Evolutionary conservation across 2,329 filamentous ascomycete genomes (phyloP).

Genomic region (Aspergillus neotritici): DNA sequence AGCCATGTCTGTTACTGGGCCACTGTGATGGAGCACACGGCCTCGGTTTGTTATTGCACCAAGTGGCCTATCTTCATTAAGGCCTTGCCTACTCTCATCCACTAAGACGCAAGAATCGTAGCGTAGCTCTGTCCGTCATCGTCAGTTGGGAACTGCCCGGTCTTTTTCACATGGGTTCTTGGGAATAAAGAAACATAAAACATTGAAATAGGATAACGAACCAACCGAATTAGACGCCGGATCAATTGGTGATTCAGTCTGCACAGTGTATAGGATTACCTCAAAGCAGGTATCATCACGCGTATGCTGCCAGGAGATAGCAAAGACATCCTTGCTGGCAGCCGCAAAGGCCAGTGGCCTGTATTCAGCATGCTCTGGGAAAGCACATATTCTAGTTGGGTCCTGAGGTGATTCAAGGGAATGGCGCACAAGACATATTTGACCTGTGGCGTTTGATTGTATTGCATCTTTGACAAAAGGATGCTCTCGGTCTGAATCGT

Average conservation of each 20-base stretch:
- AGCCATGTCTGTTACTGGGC: conserved; percentile 24
- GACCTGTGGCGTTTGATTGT: conserved; percentile 16
- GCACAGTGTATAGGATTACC: conserved; percentile 26
- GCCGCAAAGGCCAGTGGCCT: conserved; percentile 28
- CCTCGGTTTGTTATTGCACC: conserved; percentile 1
- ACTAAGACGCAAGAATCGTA: conserved; percentile 17
- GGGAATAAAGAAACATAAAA: background rate
- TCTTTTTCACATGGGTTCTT: background rate
- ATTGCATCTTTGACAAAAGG: conserved; percentile 32
- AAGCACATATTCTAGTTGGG: conserved; percentile 21
- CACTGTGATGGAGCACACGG: conserved; percentile 6
- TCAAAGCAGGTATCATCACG: conserved; percentile 17
- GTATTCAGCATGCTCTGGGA: conserved; percentile 25
- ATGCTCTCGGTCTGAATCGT: conserved; percentile 17
- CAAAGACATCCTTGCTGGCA: conserved; percentile 23
- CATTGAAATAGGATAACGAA: conserved; percentile 11
- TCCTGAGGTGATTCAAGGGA: conserved; percentile 10
- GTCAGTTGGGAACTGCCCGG: conserved; percentile 2
- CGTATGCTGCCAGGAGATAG: conserved; percentile 34
- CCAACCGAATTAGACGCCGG: conserved; percentile 11
- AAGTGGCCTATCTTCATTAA: background rate
- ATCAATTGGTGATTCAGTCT: conserved; percentile 6
- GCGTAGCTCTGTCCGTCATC: conserved; percentile 14
- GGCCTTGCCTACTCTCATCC: conserved; percentile 8
- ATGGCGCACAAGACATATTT: conserved; percentile 27